These are phyloP conservation scores for Hansenula lynferdii DNA, from an alignment of 1,139 yeast genomes.

Conservation along the genomic window DNA sequence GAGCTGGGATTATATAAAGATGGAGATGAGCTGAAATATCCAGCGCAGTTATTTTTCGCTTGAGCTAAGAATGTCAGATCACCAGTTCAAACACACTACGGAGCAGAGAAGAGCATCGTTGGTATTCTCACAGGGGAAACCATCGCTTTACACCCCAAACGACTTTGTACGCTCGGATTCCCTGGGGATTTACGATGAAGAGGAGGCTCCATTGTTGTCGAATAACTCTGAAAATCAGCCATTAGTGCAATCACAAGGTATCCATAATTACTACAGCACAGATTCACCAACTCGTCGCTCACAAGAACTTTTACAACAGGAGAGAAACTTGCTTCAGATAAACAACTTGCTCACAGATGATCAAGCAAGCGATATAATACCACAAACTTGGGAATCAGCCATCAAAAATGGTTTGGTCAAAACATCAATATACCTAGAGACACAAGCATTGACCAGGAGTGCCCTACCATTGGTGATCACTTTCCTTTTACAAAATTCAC, in stretches of 20 bases:
- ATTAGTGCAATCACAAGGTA: neutral
- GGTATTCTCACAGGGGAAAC: constrained; percentile 20
- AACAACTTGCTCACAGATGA: constrained; percentile 12
- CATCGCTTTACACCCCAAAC: constrained; percentile 13
- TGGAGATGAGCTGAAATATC: no score
- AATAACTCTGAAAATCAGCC: no score
- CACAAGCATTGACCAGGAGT: constrained; percentile 18
- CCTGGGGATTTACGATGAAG: no score
- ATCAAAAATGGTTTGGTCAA: constrained; percentile 16
- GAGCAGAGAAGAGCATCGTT: constrained; percentile 19
- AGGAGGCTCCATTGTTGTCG: no score
- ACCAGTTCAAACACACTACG: constrained; percentile 19
- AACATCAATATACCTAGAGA: constrained; percentile 15
- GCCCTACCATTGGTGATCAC: constrained; percentile 45
- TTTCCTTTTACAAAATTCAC: constrained; percentile 43
- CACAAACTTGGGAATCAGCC: constrained; percentile 21
- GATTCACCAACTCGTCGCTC: neutral
- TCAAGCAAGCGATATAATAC: constrained; percentile 9
- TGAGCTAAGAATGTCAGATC: constrained; percentile 12
- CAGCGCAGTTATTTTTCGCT: no score
- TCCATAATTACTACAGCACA: neutral
- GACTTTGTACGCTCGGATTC: no score
- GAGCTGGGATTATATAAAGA: no score
- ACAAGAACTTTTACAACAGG: constrained; percentile 14
- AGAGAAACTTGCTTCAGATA: constrained; percentile 15